Evolutionary conservation across 2,329 filamentous ascomycete species (phyloP), one percentile per base, ranked within the genome.

Genomic region (Aspergillus candidus): DNA sequence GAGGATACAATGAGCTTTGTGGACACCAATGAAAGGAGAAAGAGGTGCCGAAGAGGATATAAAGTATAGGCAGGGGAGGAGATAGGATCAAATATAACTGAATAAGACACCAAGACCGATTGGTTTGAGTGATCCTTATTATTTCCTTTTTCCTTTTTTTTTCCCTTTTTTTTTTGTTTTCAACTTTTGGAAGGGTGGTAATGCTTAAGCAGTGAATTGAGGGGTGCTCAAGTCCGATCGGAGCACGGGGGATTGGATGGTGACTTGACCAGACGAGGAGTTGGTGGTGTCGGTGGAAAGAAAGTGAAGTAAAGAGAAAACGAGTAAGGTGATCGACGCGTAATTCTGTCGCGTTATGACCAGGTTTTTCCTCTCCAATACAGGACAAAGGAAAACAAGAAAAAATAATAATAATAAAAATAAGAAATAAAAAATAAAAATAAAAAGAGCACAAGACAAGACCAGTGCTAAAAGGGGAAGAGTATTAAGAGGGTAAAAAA

Each of bases 1-100:
- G 49, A 47, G 45, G 47, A 54, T 47, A 56, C 52, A 58, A 59
- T 60, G 53, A 58, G 60, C 55, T 60, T 55, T 50, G 47, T 51
- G 51, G 46, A 46, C 47, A 47, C 34, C 37, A 53, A 39, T 38
- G 40, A 40, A 50, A 46, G 39, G 41, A 47, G 41, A 40, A 44
- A 38, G 45, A 40, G 38, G 40, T 41, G 44, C 47, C 48, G 50
- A 47, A 39, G 38, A 44, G 14, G 38, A 35, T 44, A 29, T 44
- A 29, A 40, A 43, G 44, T 44, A 44, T 43, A 44, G 37, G 45
- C 36, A 47, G 32, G 43, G 50, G 47, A 40, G 39, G 42, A 37
- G 34, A 30, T 35, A 40, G 44, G 35, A 37, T 27, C 22, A 10
- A 27, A 27, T 27, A 27, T 27, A 27, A 8, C 22, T 27, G 22